Base-by-base conservation (phyloP, 2,329 filamentous ascomycete genomes). In the Colletotrichum cereale region DNA sequence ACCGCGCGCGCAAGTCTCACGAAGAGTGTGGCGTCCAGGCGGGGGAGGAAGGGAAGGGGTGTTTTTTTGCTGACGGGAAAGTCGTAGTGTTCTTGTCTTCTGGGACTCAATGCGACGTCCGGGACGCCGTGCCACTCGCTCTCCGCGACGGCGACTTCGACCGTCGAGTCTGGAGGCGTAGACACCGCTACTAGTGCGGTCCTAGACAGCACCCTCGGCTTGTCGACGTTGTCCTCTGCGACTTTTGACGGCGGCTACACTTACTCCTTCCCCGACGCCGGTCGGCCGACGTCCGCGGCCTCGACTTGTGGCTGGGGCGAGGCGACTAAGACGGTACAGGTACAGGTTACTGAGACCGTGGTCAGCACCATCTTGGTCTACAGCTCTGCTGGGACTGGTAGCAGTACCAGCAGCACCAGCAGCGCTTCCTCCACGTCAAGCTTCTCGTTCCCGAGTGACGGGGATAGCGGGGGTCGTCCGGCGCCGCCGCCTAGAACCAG, bases 1-100 rank as follows among this genome's bases (percentile, higher is more conserved):
- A 12, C 18, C 2, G 36, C 6, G 7, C 31, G 18, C 5, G 3
- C 21, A n/a, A 21, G 5, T 4, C 3, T n/a, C 26, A 18, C 4
- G 24, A n/a, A 21, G 3, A 47, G n/a, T n/a, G n/a, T 2, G 10
- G 21, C 26, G 21, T 44, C 11, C 11, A 14, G 7, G 3, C 34
- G 8, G 18, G 44, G 42, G 40, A 6, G 40, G 12, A 8, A 16
- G 38, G 12, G 38, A 1, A 14, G 1, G 4, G 6, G 11, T 18
- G 40, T 3, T 5, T n/a, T 3, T 5, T n/a, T 34, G 44, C 57
- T 71, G 36, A 70, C 31, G n/a, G 21, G 16, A 6, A 21, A 5
- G 2, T 1, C 26, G 14, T 4, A 73, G 72, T 73, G 72, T 53
- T 68, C 68, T 5, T 73, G 72, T 62, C 64, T 73, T 2, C 24